Evolutionary conservation across 768 basidiomycete genomes (phyloP).

Genomic region (Psilocybe cubensis): DNA sequence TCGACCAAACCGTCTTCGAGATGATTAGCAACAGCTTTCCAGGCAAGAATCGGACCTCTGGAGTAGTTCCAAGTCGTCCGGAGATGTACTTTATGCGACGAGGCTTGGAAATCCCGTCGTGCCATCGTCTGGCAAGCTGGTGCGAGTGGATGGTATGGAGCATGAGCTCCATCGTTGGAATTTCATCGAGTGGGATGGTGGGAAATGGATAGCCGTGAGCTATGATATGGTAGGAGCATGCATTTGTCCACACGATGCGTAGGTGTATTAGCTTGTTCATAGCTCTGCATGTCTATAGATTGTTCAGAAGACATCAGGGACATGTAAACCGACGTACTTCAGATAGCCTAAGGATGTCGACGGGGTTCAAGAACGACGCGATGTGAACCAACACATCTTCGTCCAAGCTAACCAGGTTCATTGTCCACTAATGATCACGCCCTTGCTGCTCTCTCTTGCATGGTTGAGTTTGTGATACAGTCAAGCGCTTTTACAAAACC

Average conservation of each 20-base stretch:
- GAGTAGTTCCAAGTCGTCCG: conserved; percentile 41
- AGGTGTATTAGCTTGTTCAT: conserved; percentile 46
- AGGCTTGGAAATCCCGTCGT: conserved; percentile 16
- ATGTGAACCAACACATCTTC: conserved; percentile 37
- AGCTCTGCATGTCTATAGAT: conserved; percentile 52
- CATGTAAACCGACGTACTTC: conserved; percentile 34
- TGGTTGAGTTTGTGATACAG: no score
- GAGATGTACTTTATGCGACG: conserved; percentile 26
- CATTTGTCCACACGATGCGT: conserved; percentile 61
- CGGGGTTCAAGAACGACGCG: conserved; percentile 34
- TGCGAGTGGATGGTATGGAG: conserved; percentile 45
- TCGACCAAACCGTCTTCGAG: conserved; percentile 65
- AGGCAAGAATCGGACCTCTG: conserved; percentile 57
- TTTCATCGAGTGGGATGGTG: conserved; percentile 30
- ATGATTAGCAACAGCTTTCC: conserved; percentile 54
- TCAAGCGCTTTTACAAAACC: no score
- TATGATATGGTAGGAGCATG: conserved; percentile 47
- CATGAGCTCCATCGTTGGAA: conserved; percentile 49
- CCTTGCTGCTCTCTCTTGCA: no score
- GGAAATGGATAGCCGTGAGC: conserved; percentile 55
- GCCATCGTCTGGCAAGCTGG: conserved; percentile 55
- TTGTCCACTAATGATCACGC: no score
- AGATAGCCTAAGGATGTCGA: conserved; percentile 44
- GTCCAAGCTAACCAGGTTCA: not conserved
- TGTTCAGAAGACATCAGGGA: not conserved